Evolutionary conservation across 139 green algal genomes (phyloP).

Genomic region (Raphidocelis subcapitata): DNA sequence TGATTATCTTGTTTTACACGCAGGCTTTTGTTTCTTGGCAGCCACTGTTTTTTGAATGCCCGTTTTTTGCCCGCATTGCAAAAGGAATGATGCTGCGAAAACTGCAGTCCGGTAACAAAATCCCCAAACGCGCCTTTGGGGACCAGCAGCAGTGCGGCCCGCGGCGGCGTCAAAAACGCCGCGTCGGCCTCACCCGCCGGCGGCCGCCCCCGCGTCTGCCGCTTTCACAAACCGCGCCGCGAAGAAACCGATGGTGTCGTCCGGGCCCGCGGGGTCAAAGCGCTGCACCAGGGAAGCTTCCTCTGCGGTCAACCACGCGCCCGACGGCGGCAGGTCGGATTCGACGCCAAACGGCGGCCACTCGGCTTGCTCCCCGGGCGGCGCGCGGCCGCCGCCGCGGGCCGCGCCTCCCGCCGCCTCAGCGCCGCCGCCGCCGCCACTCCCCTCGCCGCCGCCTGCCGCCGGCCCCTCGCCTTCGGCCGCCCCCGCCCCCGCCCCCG

Average conservation of each 20-base stretch:
- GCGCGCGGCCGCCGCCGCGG: neutral
- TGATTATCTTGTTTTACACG: no score
- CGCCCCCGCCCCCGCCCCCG: neutral
- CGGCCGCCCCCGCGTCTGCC: neutral
- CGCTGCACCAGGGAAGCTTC: conserved; percentile 81
- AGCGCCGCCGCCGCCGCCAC: neutral
- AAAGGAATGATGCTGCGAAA: no score
- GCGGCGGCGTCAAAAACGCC: no score
- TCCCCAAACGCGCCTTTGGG: no score
- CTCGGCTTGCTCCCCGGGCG: no score
- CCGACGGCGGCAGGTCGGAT: neutral
- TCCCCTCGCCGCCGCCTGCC: no score
- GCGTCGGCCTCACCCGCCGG: no score
- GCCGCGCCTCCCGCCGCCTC: neutral
- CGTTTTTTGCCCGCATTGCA: no score
- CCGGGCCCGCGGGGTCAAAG: conserved; percentile 65
- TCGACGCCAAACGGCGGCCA: no score
- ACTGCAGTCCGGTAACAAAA: no score
- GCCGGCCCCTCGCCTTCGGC: neutral
- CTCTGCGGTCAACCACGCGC: conserved; percentile 58
- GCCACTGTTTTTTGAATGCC: no score
- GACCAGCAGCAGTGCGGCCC: no score
- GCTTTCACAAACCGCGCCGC: conserved; percentile 81
- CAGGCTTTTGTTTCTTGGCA: neutral
- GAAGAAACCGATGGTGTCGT: conserved; percentile 91